Conservation (phyloP, 139 green algal species). For the Choricystis sp. region DNA sequence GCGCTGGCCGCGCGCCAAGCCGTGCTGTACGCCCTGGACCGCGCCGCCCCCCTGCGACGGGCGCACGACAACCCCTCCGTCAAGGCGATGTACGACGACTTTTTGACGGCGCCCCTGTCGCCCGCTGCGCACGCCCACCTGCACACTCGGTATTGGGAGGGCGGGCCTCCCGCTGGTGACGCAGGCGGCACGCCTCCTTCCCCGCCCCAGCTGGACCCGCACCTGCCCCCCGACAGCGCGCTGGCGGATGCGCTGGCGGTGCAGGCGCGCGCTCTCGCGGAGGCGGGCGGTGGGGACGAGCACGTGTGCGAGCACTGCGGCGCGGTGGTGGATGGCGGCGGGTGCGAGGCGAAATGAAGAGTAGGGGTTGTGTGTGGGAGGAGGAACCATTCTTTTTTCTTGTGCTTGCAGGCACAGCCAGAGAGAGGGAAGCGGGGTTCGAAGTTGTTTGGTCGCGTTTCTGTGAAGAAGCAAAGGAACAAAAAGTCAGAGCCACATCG, state of each 20-base stretch:
- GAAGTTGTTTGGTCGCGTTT: no score
- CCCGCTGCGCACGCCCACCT: not conserved
- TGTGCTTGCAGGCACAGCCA: no score
- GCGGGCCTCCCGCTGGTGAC: not conserved
- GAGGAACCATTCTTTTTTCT: no score
- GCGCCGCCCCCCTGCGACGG: constrained; percentile 6
- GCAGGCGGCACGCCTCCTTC: no score
- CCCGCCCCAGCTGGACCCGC: not conserved
- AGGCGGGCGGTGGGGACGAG: not conserved
- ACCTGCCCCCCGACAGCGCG: not conserved
- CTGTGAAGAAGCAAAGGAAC: no score
- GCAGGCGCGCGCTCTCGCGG: no score
- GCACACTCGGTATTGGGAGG: not conserved
- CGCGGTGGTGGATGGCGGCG: not conserved
- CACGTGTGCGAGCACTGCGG: not conserved
- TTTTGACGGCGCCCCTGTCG: constrained; percentile 5
- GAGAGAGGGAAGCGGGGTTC: no score
- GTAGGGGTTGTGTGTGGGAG: no score
- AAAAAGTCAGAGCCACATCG: no score
- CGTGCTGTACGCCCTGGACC: constrained; percentile 19
- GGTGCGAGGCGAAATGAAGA: not conserved
- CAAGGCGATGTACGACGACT: constrained; percentile 14
- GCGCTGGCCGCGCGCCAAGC: constrained; percentile 36
- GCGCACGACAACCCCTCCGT: constrained; percentile 18
- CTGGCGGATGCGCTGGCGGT: not conserved